Base-by-base conservation (phyloP, 129 eudicot genomes). In the Heracleum sosnowskyi region DNA sequence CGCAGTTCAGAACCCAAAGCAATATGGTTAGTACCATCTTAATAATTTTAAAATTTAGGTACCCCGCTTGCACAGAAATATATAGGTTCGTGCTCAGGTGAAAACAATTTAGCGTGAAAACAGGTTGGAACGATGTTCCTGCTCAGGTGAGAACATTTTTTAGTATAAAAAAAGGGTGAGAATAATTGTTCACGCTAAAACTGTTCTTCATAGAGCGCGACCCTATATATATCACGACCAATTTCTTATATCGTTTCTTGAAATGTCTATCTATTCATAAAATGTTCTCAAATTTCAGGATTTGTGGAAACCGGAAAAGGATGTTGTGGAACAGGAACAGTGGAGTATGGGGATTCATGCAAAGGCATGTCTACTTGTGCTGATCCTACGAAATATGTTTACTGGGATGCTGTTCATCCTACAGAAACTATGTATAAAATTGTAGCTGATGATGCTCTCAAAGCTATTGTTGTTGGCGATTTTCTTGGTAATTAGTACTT, bases 401-500 rank as follows among this genome's bases (percentile, higher is more conserved):
- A 80, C 77, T 90, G 96, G 96, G 96, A 90, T 46, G 92, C 96
- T 1, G 86, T 88, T 84, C 96, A 90, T 81, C 87, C 86, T 5
- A 81, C 92, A 0, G 81, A 90, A 57, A 81, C 28, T 8, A 76
- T 74, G 77, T 74, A 74, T 15, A 74, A 44, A 15, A 74, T 74
- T 16, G 60, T 74, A 15, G 77, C 77, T 16, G 26, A 74, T 44
- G 60, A 42, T 20, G 60, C 55, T 74, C 10, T 74, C n/a, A 26
- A 16, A 74, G 60, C 57, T 42, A 13, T 74, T 44, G 20, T 74
- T n/a, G 37, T 2, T 28, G 77, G 49, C 39, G 18, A 74, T 13
- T 26, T 42, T 18, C 49, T 74, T 2, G 24, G 11, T 42, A 41
- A 44, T 3, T 73, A 36, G 26, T 17, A 36, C n/a, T 7, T 7